Evolutionary conservation across 345 rosid genomes (phyloP), one percentile per base, ranked within the genome.

Genomic region (Salix caprea): DNA sequence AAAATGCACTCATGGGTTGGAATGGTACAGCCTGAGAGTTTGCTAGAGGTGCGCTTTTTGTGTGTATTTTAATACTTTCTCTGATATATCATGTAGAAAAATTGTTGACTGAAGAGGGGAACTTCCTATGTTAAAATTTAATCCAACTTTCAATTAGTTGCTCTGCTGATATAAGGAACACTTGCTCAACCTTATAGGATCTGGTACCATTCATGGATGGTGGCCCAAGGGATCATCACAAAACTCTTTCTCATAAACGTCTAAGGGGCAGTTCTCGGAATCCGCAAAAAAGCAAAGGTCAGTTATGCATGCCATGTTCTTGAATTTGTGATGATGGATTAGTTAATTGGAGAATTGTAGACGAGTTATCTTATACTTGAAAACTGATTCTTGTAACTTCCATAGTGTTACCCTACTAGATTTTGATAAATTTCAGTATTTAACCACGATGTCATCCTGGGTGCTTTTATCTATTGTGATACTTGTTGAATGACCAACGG

Each of bases 201-300:
- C 85, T 96, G 71, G 91, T 91, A 39, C 89, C 87, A n/a, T 96
- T 87, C 86, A 84, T 96, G 97, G 99, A 96, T 77, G 94, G 97
- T 76, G 96, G 97, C 76, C 99, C 98, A 14, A 84, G 90, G 69
- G 88, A 91, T 78, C 90, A 92, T 84, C 96, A 90, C 75, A 84
- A 82, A 44, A 85, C 85, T 69, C 81, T 92, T 58, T 88, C 97
- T 64, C 91, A 90, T 79, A 96, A 96, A 87, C 98, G 96, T 26
- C 96, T 89, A 58, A 89, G 96, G 83, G 96, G 90, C 81, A 89
- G 84, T 80, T 87, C 90, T 66, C 75, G 77, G 77, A 82, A 90
- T 80, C 87, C 92, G 39, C 89, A 85, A 76, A 92, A 87, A 80
- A 75, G 81, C 69, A 94, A 88, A 82, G 95, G 97, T 88, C 81